Base-by-base conservation (phyloP, 202 grass and related monocot species). In the Musa balbisiana region DNA sequence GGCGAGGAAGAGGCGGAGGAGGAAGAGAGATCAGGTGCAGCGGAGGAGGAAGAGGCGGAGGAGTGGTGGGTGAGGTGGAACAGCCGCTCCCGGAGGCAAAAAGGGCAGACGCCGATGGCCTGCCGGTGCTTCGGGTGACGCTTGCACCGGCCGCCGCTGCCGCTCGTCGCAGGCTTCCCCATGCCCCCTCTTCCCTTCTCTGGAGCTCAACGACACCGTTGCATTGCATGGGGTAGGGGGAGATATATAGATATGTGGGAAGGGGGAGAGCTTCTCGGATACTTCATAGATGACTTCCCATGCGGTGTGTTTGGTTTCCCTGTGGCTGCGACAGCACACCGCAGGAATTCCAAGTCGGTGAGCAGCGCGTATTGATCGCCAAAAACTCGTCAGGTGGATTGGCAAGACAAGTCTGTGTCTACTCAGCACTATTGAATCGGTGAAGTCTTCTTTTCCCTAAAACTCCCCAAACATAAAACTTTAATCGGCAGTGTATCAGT, bases 21-120 rank as follows among this genome's bases (percentile, higher is more conserved):
- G 20, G 76, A 68, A 13, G 9, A 13, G 50, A 52, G 33, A 58
- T 20, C 20, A 23, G 74, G 29, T 9, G 49, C 20, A 9, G 69
- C 12, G 19, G 58, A 21, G 26, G 73, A 27, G 49, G 75, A 25
- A 25, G 64, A 10, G 19, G 49, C 1, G 64, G 12, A 52, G 50
- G 62, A 55, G 76, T 53, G 51, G 50, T 68, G 24, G 43, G 71
- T 25, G 21, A 73, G 71, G 52, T 9, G 23, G 11, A 22, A 73
- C 51, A 54, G 71, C 23, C 67, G 49, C 75, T 77, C 75, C 51
- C 75, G 29, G 17, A 77, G 75, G 75, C 75, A 77, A 43, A 25
- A 77, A 1, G 75, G 75, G 49, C 75, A 77, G 13, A 77, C 75
- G 8, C 75, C 75, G 49, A 51, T 53, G 49, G 75, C 23, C 51